Evolutionary conservation across 768 basidiomycete genomes (phyloP).

Genomic region (Russula abietina): DNA sequence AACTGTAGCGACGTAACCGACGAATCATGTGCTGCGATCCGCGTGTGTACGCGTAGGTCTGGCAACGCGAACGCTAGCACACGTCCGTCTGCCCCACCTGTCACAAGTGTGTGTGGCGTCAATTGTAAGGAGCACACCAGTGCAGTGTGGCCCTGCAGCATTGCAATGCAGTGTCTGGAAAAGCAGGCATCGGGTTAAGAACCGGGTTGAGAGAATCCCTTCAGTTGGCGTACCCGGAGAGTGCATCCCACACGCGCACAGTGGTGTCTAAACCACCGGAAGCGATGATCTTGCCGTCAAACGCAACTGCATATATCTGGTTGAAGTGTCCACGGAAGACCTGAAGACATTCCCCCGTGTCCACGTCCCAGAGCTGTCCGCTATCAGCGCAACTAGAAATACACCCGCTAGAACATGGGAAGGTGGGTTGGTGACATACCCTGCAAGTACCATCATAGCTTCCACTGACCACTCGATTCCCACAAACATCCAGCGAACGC

Average conservation of each 20-base stretch:
- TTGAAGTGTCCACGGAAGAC: conserved; percentile 77
- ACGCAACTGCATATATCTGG: conserved; percentile 89
- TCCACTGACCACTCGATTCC: conserved; percentile 78
- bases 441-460: conserved; percentile 89
- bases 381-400: background rate
- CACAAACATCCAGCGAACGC: conserved; percentile 82
- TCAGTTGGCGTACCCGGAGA: conserved; percentile 48
- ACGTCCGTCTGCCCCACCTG: conserved; percentile 86
- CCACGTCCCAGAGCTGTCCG: conserved; percentile 37
- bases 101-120: conserved; percentile 71
- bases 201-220: background rate
- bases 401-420: background rate
- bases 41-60: conserved; percentile 38
- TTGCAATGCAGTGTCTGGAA: conserved; percentile 21
- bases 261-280: conserved; percentile 98
- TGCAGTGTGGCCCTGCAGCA: conserved; percentile 25
- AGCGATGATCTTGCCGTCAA: conserved; percentile 83
- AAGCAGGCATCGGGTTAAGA: background rate
- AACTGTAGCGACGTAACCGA: conserved; percentile 84
- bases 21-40: conserved; percentile 85
- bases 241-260: conserved; percentile 95
- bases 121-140: conserved; percentile 24
- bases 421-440: conserved; percentile 36
- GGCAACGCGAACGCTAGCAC: conserved; percentile 54
- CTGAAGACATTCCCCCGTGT: conserved; percentile 62